Evolutionary conservation across 2,329 filamentous ascomycete species (phyloP).

Genomic region (Alternaria ventricosa): DNA sequence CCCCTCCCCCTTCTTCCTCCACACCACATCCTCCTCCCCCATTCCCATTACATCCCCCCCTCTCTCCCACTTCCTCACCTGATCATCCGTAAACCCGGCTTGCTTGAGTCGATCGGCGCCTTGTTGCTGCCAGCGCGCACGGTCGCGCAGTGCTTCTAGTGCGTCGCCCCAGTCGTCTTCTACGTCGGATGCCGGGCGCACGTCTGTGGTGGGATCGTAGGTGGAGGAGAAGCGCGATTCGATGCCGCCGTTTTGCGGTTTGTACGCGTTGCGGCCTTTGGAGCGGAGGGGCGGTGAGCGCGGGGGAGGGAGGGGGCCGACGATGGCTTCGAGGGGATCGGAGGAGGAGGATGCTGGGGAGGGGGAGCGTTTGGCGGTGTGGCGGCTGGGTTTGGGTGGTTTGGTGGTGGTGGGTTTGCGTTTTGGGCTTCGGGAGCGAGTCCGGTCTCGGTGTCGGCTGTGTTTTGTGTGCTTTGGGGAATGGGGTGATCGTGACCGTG

Average conservation of each 20-base stretch:
- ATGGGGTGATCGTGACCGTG: slow-evolving; percentile 26
- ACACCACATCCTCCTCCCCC: slow-evolving; percentile 71
- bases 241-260: slow-evolving; percentile 62
- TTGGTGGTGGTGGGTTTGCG: background rate
- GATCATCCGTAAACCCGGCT: slow-evolving; percentile 78
- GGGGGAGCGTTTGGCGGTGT: slow-evolving; percentile 13
- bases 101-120: slow-evolving; percentile 77
- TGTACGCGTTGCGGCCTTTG: slow-evolving; percentile 41
- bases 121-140: slow-evolving; percentile 76
- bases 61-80: slow-evolving; percentile 75
- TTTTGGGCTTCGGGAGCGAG: slow-evolving; percentile 15
- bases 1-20: slow-evolving; percentile 72
- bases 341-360: slow-evolving; percentile 62
- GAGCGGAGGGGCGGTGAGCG: slow-evolving; percentile 51
- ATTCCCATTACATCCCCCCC: slow-evolving; percentile 41
- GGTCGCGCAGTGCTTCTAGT: slow-evolving; percentile 77
- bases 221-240: slow-evolving; percentile 78
- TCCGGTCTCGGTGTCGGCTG: slow-evolving; percentile 14
- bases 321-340: slow-evolving; percentile 76
- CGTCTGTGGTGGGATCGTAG: slow-evolving; percentile 66
- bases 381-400: background rate
- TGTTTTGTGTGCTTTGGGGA: slow-evolving; percentile 13
- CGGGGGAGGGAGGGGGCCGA: slow-evolving; percentile 73
- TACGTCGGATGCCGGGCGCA: slow-evolving; percentile 56
- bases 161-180: slow-evolving; percentile 80